Evolutionary conservation across 371 early-diverging fungal genomes (phyloP).

Genomic region (Mortierella sp.): DNA sequence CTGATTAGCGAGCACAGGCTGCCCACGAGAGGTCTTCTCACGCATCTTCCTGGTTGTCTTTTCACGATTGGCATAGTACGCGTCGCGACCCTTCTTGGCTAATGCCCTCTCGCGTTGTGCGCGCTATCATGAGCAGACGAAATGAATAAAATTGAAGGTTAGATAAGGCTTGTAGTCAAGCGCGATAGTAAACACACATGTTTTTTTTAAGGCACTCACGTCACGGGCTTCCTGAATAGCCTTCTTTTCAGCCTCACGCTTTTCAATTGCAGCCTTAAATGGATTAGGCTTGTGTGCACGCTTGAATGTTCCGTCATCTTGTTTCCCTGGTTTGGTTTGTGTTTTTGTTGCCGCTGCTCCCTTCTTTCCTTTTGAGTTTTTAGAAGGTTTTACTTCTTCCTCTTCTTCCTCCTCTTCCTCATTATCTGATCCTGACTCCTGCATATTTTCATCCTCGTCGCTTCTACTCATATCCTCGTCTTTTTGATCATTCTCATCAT

Average conservation of each 20-base stretch:
- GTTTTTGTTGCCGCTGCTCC: conserved; percentile 1
- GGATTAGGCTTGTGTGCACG: conserved; percentile 69
- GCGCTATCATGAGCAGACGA: conserved; percentile 17
- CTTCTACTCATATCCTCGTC: conserved; percentile 59
- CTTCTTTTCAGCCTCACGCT: conserved; percentile 63
- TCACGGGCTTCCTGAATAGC: conserved; percentile 59
- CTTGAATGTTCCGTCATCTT: conserved; percentile 45
- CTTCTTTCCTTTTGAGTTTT: conserved; percentile 39
- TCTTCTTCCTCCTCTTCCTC: conserved; percentile 27
- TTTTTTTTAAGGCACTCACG: conserved; percentile 15
- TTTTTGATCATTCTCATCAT: conserved; percentile 43
- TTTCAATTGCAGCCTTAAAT: conserved; percentile 64
- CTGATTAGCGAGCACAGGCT: conserved; percentile 75
- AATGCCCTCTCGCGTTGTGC: conserved; percentile 54
- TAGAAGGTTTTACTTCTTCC: conserved; percentile 15
- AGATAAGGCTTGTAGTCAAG: too few relatives aligned
- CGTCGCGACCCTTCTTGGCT: conserved; percentile 62
- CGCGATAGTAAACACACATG: neutral
- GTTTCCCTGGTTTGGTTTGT: conserved; percentile 33
- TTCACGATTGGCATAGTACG: conserved; percentile 69
- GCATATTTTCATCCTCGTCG: conserved; percentile 35
- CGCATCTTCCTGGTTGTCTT: conserved; percentile 68
- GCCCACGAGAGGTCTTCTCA: conserved; percentile 70
- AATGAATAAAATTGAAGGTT: too few relatives aligned
- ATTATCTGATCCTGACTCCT: conserved; percentile 31